These are phyloP conservation scores for Parastagonospora avenae DNA, from an alignment of 2,329 filamentous ascomycete species.

Conservation along the genomic window DNA sequence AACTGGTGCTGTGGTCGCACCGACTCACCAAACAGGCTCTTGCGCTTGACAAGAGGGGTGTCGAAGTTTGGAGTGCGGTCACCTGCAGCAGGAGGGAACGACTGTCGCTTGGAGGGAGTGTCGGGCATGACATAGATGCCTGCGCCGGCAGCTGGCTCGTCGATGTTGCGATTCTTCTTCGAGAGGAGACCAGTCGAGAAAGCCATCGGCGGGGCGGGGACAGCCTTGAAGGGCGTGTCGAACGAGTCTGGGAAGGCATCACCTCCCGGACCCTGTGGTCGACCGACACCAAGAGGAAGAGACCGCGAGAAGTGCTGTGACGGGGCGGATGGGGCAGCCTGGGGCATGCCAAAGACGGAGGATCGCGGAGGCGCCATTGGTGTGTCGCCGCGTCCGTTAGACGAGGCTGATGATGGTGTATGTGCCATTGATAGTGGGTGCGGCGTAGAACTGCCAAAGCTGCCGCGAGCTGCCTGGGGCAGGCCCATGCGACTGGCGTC, in stretches of 20 bases:
- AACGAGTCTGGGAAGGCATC: constrained; percentile 60
- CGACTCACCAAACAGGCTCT: constrained; percentile 66
- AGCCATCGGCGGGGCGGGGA: constrained; percentile 74
- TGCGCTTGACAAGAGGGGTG: constrained; percentile 48
- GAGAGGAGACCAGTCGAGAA: constrained; percentile 88
- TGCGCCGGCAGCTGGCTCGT: constrained; percentile 61
- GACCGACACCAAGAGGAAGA: constrained; percentile 68
- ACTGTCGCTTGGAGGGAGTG: constrained; percentile 93
- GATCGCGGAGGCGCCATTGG: constrained; percentile 50
- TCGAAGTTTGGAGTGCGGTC: constrained; percentile 40
- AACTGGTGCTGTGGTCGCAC: constrained; percentile 74
- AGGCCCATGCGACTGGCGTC: constrained; percentile 35
- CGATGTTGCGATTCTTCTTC: constrained; percentile 82
- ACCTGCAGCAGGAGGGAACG: constrained; percentile 66
- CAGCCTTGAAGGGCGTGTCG: constrained; percentile 79
- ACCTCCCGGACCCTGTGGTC: constrained; percentile 57
- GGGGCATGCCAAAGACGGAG: constrained; percentile 26
- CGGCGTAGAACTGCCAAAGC: constrained; percentile 46
- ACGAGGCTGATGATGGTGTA: constrained; percentile 84
- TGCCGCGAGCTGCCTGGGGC: constrained; percentile 28
- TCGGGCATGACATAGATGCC: constrained; percentile 78
- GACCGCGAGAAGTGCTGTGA: constrained; percentile 69
- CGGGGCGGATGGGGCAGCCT: constrained; percentile 15
- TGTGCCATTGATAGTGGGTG: constrained; percentile 88
- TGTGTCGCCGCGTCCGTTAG: constrained; percentile 70